A percentile compares a stretch with the other conserved stretches of the same genome.
Conservation (phyloP, 768 basidiomycete species). For the Rhodotorula graminis region DNA sequence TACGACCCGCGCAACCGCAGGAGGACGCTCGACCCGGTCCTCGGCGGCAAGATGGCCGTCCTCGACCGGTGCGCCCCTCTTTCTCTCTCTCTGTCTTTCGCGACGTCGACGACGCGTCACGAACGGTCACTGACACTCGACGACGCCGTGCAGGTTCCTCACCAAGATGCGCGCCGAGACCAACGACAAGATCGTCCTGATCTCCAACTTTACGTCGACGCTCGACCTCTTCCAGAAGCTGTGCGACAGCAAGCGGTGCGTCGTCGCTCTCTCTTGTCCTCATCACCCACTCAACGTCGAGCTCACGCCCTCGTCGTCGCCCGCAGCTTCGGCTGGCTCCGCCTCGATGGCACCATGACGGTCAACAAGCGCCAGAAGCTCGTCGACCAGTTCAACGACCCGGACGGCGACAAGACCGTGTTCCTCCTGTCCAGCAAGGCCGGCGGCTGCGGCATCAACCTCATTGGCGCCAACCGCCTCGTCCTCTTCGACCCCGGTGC, state of each 20-base stretch:
- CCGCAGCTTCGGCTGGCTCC: slow-evolving; percentile 36
- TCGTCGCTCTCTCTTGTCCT: background rate
- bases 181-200: slow-evolving; percentile 89
- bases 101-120: slow-evolving; percentile 21
- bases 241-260: slow-evolving; percentile 29
- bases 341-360: slow-evolving; percentile 41
- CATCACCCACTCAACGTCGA: background rate
- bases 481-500: slow-evolving; percentile 52
- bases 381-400: slow-evolving; percentile 82
- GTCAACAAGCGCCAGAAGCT: slow-evolving; percentile 72
- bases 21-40: slow-evolving; percentile 30
- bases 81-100: background rate
- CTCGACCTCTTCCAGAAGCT: slow-evolving; percentile 76
- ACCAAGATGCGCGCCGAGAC: slow-evolving; percentile 70
- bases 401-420: slow-evolving; percentile 56
- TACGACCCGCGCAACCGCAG: slow-evolving; percentile 39
- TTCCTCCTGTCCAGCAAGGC: slow-evolving; percentile 93
- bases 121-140: background rate
- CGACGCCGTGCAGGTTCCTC: slow-evolving; percentile 18
- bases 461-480: slow-evolving; percentile 83
- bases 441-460: slow-evolving; percentile 89
- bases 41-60: slow-evolving; percentile 43
- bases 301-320: too few species aligned
- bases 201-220: slow-evolving; percentile 92
- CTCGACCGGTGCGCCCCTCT: slow-evolving; percentile 39